A percentile compares a stretch with the other conserved stretches of the same genome.
phyloP scores from a whole-genome alignment of 352 stramenopile species.

The Phytophthora colocasiae region DNA sequence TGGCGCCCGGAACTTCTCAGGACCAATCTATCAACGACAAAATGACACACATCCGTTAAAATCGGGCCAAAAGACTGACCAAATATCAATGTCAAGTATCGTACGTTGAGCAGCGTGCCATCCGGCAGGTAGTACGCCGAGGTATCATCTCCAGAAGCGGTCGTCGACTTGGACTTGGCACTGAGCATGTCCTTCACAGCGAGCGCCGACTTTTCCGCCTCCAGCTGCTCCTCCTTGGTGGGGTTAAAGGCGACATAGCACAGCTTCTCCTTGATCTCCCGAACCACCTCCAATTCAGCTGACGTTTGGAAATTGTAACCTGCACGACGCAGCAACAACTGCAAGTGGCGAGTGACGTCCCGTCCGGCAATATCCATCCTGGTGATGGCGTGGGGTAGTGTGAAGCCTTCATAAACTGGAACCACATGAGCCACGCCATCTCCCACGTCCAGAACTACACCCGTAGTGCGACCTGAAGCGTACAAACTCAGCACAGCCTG shows the following conservation, averaged over 20 bases:
- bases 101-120: constrained; percentile 85
- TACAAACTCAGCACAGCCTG: constrained; percentile 91
- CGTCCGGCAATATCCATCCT: constrained; percentile 82
- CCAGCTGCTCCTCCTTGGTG: constrained; percentile 83
- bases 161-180: constrained; percentile 50
- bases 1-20: constrained; percentile 82
- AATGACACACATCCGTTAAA: constrained; percentile 1
- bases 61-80: neutral
- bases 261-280: constrained; percentile 91
- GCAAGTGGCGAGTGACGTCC: constrained; percentile 86
- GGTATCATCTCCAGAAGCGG: constrained; percentile 47
- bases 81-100: neutral
- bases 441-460: constrained; percentile 90
- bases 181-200: constrained; percentile 61
- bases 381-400: constrained; percentile 83
- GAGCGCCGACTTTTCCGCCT: constrained; percentile 67
- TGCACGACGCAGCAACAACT: constrained; percentile 73
- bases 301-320: constrained; percentile 92
- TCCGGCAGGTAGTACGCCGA: constrained; percentile 86
- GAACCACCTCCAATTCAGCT: constrained; percentile 87
- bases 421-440: constrained; percentile 90
- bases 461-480: constrained; percentile 87
- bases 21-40: constrained; percentile 58
- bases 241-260: constrained; percentile 89
- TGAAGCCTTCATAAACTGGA: constrained; percentile 87